A percentile compares a stretch with the other conserved stretches of the same genome.
These are phyloP conservation scores for Medicago lupulina DNA, from an alignment of 306 rosid species.

Conservation along the genomic window DNA sequence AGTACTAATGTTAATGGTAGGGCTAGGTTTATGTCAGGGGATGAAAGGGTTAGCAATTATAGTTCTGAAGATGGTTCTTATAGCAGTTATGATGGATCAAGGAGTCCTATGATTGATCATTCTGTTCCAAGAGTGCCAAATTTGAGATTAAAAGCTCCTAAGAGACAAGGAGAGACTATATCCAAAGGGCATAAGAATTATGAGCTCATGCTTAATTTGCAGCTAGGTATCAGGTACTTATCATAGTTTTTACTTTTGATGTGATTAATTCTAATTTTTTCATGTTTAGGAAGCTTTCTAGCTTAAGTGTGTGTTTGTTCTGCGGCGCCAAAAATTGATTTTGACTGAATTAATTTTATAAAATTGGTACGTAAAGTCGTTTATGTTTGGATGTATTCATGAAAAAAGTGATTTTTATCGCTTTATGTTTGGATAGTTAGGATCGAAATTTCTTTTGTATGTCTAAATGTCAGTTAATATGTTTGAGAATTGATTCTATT, in stretches of 20 bases:
- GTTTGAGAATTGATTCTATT: neutral
- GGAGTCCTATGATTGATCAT: slow-evolving; percentile 45
- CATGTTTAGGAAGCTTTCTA: slow-evolving; percentile 11
- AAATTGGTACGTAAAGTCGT: neutral
- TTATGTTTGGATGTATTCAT: neutral
- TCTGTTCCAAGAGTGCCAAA: slow-evolving; percentile 44
- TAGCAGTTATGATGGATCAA: slow-evolving; percentile 43
- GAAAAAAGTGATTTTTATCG: neutral
- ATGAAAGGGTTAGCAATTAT: slow-evolving; percentile 58
- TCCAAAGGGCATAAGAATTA: slow-evolving; percentile 90
- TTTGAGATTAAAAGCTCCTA: slow-evolving; percentile 55
- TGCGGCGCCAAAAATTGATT: neutral
- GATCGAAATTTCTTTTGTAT: neutral
- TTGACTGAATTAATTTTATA: neutral
- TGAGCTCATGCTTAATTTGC: slow-evolving; percentile 97
- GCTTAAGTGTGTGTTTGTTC: neutral
- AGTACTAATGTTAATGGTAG: slow-evolving; percentile 47
- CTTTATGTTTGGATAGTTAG: neutral
- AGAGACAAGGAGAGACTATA: slow-evolving; percentile 80
- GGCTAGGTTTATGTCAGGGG: slow-evolving; percentile 50
- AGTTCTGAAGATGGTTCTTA: slow-evolving; percentile 54
- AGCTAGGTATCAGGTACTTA: slow-evolving; percentile 93
- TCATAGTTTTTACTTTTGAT: slow-evolving; percentile 40
- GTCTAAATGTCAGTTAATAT: neutral
- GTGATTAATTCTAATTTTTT: neutral